Evolutionary conservation across 2,329 filamentous ascomycete genomes (phyloP).

Genomic region (Diplodia sapinea): DNA sequence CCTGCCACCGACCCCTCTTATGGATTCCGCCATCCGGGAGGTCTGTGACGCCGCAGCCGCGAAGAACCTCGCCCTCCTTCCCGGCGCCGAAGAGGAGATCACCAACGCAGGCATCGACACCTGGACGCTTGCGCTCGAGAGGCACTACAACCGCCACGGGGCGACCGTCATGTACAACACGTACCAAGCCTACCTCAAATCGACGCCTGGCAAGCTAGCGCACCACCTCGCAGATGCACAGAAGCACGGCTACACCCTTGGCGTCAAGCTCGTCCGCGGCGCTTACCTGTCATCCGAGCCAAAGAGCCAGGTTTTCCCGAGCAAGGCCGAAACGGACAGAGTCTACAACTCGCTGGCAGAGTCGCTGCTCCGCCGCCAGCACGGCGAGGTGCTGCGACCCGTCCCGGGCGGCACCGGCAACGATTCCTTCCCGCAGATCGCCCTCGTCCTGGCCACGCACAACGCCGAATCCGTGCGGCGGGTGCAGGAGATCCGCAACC

Average conservation of each 20-base stretch:
- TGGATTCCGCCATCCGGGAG: constrained; percentile 72
- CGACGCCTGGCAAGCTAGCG: constrained; percentile 50
- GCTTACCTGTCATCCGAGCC: constrained; percentile 62
- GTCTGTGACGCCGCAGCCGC: constrained; percentile 75
- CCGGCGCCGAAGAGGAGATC: constrained; percentile 83
- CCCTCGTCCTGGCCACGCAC: constrained; percentile 79
- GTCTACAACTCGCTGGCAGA: constrained; percentile 73
- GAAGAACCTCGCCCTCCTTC: constrained; percentile 74
- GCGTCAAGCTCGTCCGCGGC: constrained; percentile 63
- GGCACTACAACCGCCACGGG: constrained; percentile 55
- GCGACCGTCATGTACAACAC: constrained; percentile 78
- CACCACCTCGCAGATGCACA: constrained; percentile 56
- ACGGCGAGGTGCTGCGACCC: constrained; percentile 50
- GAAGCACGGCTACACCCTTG: constrained; percentile 58
- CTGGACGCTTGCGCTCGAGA: constrained; percentile 61
- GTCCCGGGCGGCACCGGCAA: constrained; percentile 46
- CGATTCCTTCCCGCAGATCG: constrained; percentile 50
- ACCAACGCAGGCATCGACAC: constrained; percentile 67
- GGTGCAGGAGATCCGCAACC: constrained; percentile 51
- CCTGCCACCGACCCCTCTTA: constrained; percentile 65
- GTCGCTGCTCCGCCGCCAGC: constrained; percentile 61
- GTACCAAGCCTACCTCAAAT: constrained; percentile 64
- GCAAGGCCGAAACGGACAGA: constrained; percentile 60
- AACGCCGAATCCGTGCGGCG: constrained; percentile 71
- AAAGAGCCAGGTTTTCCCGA: constrained; percentile 58